Conservation (phyloP, 768 basidiomycete genomes). For the Arthromyces matolae region DNA sequence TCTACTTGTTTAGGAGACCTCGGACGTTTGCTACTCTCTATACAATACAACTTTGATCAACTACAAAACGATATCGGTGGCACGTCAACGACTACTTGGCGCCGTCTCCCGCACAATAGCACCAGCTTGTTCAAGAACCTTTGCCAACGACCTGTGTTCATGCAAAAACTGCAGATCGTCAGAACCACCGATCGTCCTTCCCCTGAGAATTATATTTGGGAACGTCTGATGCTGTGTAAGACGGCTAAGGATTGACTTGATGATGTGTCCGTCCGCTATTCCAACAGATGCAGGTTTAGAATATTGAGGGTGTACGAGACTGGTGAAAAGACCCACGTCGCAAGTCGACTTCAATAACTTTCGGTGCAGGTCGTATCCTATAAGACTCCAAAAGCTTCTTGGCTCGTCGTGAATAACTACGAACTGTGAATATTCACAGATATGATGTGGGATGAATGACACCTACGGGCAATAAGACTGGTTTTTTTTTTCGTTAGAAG, state of each 20-base stretch:
- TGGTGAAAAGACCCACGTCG: constrained; percentile 50
- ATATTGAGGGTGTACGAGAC: neutral
- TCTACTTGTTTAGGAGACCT: neutral
- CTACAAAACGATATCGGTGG: neutral
- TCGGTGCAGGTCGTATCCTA: constrained; percentile 58
- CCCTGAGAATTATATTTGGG: constrained; percentile 69
- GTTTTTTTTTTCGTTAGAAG: neutral
- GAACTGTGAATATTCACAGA: too few relatives aligned
- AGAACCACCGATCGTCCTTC: constrained; percentile 62
- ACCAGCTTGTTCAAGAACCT: constrained; percentile 46
- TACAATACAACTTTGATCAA: too few relatives aligned
- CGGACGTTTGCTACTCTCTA: too few relatives aligned
- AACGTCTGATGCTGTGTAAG: constrained; percentile 68
- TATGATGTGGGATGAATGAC: too few relatives aligned
- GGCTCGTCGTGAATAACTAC: constrained; percentile 55
- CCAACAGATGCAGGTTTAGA: neutral
- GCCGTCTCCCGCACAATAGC: constrained; percentile 28
- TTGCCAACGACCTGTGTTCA: constrained; percentile 38
- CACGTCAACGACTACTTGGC: constrained; percentile 10
- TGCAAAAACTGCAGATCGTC: constrained; percentile 58
- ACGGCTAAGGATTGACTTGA: constrained; percentile 65
- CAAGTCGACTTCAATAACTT: constrained; percentile 71
- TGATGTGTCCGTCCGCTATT: constrained; percentile 55
- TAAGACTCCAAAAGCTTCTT: constrained; percentile 62
- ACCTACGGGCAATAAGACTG: constrained; percentile 72